Conservation (phyloP, 768 basidiomycete genomes). For the Fistulinella prunicolor region DNA sequence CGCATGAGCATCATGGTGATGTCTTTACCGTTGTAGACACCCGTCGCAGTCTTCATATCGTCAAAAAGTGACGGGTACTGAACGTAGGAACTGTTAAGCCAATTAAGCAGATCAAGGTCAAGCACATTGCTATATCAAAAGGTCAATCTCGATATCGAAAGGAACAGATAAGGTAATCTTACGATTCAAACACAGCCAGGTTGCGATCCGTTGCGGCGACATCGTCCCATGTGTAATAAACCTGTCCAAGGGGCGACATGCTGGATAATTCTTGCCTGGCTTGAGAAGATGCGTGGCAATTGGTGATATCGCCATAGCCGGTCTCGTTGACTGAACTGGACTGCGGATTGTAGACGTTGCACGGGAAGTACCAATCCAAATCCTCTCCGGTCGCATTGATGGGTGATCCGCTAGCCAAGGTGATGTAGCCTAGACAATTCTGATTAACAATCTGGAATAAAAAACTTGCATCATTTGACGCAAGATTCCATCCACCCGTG, state of each 20-base stretch:
- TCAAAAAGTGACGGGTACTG: conserved; percentile 83
- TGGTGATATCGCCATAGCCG: conserved; percentile 57
- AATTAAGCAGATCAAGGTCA: conserved; percentile 79
- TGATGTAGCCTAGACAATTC: conserved; percentile 77
- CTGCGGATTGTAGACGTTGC: conserved; percentile 84
- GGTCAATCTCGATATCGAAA: conserved; percentile 4
- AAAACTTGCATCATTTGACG: conserved; percentile 89
- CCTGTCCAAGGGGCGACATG: conserved; percentile 67
- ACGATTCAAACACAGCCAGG: conserved; percentile 94
- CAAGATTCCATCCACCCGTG: conserved; percentile 69
- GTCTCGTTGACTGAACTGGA: conserved; percentile 64
- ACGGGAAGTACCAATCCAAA: conserved; percentile 97
- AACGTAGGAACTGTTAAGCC: conserved; percentile 81
- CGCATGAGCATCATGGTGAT: conserved; percentile 85
- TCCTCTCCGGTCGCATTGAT: conserved; percentile 61
- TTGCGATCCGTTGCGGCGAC: conserved; percentile 66
- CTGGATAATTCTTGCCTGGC: conserved; percentile 53
- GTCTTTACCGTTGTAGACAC: conserved; percentile 78
- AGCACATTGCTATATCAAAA: conserved; percentile 64
- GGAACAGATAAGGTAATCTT: conserved; percentile 34
- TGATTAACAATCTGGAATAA: conserved; percentile 91
- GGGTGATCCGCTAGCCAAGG: conserved; percentile 61
- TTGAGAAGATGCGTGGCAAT: conserved; percentile 65
- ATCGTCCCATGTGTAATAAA: conserved; percentile 93
- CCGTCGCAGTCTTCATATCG: conserved; percentile 62